Base-by-base conservation (phyloP, 495 filamentous ascomycete species). In the Cercophora newfieldiana region DNA sequence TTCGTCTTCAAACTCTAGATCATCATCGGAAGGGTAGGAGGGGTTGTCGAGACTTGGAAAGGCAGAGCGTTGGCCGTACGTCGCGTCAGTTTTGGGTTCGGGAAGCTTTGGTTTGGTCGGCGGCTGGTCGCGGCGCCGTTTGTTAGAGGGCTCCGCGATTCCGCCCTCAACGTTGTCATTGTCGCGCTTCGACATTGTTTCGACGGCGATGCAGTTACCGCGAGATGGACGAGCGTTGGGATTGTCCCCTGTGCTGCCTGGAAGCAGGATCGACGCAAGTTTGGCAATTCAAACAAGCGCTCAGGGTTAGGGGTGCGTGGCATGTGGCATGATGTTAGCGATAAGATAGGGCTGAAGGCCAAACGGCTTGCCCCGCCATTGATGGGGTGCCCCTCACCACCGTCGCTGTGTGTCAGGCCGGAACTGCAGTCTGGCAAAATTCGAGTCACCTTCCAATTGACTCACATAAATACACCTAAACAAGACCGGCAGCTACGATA, bases 51-150 rank as follows among this genome's bases (percentile, higher is more conserved):
- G 78, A 26, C 89, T 88, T 0, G 92, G 91, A 69, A 96, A 92
- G 21, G 86, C 91, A 68, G 87, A 81, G 66, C 88, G 88, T 71
- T 95, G 92, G 53, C 92, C 91, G 69, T 88, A 93, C 10, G 86
- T 82, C 2, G 85, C 84, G 70, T 94, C 84, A 56, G 86, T 80
- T 53, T 68, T 70, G n/a, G 70, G 67, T 44, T 74, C 70, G 14
- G 60, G 57, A 49, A 61, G 29, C 57, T 66, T 78, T 14, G 64
- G 24, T 61, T 68, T 72, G 19, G 63, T 63, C 30, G 56, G 63
- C 51, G 57, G 67, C 54, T 66, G 68, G 33, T 69, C 69, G 47
- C 70, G 72, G 0, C 65, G 71, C 6, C 72, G 71, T 51, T 75
- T 78, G 61, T 67, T 78, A 51, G 74, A 78, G 0, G 72, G 28